Evolutionary conservation across 495 filamentous ascomycete genomes (phyloP).

Genomic region (Penicillium crystallinum): DNA sequence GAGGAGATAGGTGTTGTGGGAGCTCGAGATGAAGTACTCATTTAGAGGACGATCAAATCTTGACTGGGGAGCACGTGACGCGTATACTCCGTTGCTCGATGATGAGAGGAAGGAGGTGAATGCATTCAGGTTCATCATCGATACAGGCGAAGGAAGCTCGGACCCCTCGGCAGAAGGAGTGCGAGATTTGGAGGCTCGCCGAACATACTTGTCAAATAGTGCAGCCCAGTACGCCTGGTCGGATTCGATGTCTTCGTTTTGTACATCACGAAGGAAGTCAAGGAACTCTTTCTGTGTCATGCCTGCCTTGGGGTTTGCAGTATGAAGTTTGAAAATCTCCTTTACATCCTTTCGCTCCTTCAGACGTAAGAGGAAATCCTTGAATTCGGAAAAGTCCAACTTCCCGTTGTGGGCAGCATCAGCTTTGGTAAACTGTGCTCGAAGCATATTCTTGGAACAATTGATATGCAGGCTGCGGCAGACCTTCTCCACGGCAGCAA

Average conservation of each 20-base stretch:
- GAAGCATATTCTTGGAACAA: constrained; percentile 67
- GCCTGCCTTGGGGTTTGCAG: constrained; percentile 50
- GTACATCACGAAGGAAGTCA: constrained; percentile 64
- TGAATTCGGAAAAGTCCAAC: constrained; percentile 72
- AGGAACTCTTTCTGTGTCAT: constrained; percentile 70
- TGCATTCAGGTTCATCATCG: constrained; percentile 65
- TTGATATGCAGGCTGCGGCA: constrained; percentile 88
- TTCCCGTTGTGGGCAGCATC: constrained; percentile 56
- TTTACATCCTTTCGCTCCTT: constrained; percentile 79
- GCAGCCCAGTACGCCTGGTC: constrained; percentile 62
- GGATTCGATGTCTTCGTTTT: constrained; percentile 67
- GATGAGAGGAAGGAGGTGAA: constrained; percentile 77
- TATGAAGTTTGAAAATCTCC: constrained; percentile 55
- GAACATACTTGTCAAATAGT: constrained; percentile 69
- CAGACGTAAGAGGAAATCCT: constrained; percentile 71
- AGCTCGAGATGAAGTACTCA: constrained; percentile 98
- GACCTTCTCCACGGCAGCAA: constrained; percentile 69
- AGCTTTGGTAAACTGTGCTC: constrained; percentile 69
- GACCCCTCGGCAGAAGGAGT: constrained; percentile 33
- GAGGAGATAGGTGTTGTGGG: constrained; percentile 94
- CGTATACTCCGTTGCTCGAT: constrained; percentile 55
- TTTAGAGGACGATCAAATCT: constrained; percentile 79
- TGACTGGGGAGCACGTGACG: constrained; percentile 50
- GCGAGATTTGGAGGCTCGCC: constrained; percentile 51
- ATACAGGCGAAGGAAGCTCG: constrained; percentile 31